These are phyloP conservation scores for cucumber (Cucumis sativus) DNA, from an alignment of 306 rosid genomes.

Conservation along the genomic window Cucumber_9930_V3 NC_026660.2:9314501-9315000, in stretches of 20 bases:
- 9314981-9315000: slow-evolving; percentile 70
- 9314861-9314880: slow-evolving; percentile 74
- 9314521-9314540: slow-evolving; percentile 43
- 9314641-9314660: slow-evolving; percentile 32
- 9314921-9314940: slow-evolving; percentile 83
- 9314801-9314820: slow-evolving; percentile 66
- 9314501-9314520: slow-evolving; percentile 71
- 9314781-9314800: slow-evolving; percentile 46
- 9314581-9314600: slow-evolving; percentile 40
- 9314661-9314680: slow-evolving; percentile 40
- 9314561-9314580: slow-evolving; percentile 65
- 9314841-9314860: slow-evolving; percentile 84
- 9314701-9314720: slow-evolving; percentile 43
- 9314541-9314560: slow-evolving; percentile 70
- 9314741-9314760: slow-evolving; percentile 51
- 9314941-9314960: slow-evolving; percentile 89
- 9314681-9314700: slow-evolving; percentile 77
- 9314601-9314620: slow-evolving; percentile 32
- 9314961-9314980: slow-evolving; percentile 73
- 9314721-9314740: slow-evolving; percentile 35
- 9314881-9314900: slow-evolving; percentile 80
- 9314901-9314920: slow-evolving; percentile 74
- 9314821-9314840: slow-evolving; percentile 83
- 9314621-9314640: slow-evolving; percentile 25
- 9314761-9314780: slow-evolving; percentile 17